Conservation (phyloP, 2,329 filamentous ascomycete genomes). For the Trichoderma sp. region DNA sequence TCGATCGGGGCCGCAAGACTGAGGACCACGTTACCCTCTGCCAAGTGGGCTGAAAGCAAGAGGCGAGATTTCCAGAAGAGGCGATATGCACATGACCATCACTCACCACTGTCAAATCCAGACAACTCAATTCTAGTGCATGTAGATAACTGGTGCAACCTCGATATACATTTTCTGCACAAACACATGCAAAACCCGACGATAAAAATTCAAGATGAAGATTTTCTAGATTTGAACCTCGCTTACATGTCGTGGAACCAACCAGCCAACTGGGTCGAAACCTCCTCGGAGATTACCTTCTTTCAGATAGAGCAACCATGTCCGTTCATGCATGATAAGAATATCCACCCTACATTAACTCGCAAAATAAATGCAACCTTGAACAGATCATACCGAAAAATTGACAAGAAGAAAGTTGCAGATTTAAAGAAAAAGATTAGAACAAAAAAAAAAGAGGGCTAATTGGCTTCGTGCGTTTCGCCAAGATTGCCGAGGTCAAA, state of each 20-base stretch:
- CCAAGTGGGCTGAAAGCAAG: slow-evolving; percentile 9
- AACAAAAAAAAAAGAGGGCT: not conserved
- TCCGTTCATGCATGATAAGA: slow-evolving; percentile 1
- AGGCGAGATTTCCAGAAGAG: not conserved
- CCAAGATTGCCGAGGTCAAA: not conserved
- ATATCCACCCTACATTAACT: not conserved
- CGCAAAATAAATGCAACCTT: not conserved
- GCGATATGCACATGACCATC: not conserved
- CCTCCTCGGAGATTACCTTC: slow-evolving; percentile 11
- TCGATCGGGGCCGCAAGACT: not conserved
- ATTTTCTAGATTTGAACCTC: not conserved
- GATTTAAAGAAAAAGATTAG: not conserved
- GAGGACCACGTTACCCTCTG: slow-evolving; percentile 9
- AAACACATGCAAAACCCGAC: not conserved
- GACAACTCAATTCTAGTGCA: not conserved
- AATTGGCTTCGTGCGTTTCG: not conserved
- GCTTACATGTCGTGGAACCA: not conserved
- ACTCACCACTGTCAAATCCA: not conserved
- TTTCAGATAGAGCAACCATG: slow-evolving; percentile 7
- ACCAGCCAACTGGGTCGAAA: not conserved
- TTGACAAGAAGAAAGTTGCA: not conserved
- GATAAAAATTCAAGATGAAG: not conserved
- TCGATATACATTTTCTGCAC: not conserved
- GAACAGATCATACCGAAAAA: not conserved
- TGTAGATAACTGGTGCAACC: not conserved